Evolutionary conservation across 257 asterid genomes (phyloP).

Genomic region (Solanum chiquidenum): DNA sequence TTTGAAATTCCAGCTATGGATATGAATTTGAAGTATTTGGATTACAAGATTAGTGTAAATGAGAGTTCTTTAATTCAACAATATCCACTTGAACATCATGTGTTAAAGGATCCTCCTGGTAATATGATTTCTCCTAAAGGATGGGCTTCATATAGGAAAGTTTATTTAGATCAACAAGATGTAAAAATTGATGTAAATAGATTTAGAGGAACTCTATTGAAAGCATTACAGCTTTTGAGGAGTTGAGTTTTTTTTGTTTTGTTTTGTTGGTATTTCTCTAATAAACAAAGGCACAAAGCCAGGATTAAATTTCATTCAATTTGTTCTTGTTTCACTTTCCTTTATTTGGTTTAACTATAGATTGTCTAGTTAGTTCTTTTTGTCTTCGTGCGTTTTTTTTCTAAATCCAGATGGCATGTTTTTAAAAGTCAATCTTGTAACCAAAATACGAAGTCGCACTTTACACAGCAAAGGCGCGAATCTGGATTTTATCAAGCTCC

Average conservation of each 20-base stretch:
- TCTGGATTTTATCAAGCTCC: not conserved
- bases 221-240: slow-evolving; percentile 7
- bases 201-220: slow-evolving; percentile 12
- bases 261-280: not conserved
- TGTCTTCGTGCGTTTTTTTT: not conserved
- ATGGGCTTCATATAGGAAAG: slow-evolving; percentile 8
- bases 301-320: not conserved
- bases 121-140: slow-evolving; percentile 1
- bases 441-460: not conserved
- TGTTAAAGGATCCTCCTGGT: slow-evolving; percentile 14
- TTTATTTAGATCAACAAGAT: slow-evolving; percentile 18
- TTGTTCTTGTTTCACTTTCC: not conserved
- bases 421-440: not conserved
- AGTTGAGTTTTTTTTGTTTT: not conserved
- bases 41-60: slow-evolving; percentile 25
- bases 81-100: slow-evolving; percentile 10
- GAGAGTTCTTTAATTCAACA: slow-evolving; percentile 42
- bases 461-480: not conserved
- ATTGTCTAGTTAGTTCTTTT: not conserved
- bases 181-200: slow-evolving; percentile 21
- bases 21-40: slow-evolving; percentile 43
- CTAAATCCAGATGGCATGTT: not conserved
- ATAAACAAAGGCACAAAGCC: not conserved
- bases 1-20: slow-evolving; percentile 23
- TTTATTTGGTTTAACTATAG: not conserved